Conservation (phyloP, 2,329 filamentous ascomycete species). For the Cladorrhinum sp. region DNA sequence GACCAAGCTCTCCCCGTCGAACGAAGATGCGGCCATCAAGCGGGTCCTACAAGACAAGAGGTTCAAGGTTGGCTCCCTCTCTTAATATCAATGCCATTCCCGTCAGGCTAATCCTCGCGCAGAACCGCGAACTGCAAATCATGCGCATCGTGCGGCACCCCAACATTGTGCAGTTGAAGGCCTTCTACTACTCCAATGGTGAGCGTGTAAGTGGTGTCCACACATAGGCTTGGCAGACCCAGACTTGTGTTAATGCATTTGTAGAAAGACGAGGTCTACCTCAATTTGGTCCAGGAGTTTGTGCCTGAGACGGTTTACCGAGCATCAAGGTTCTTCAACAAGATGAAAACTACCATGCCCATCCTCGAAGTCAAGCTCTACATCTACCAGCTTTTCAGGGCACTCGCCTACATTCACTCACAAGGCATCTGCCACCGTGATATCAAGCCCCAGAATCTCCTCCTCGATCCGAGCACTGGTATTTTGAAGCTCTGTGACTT, state of each 20-base stretch:
- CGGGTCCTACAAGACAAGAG: conserved; percentile 97
- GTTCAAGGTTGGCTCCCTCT: conserved; percentile 75
- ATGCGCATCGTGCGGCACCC: conserved; percentile 99
- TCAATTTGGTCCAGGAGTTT: conserved; percentile 96
- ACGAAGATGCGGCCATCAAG: conserved; percentile 98
- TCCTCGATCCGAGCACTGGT: conserved; percentile 86
- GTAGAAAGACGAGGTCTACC: conserved; percentile 96
- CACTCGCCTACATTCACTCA: conserved; percentile 97
- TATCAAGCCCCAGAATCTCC: conserved; percentile 97
- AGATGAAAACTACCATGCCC: conserved; percentile 99
- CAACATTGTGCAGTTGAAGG: conserved; percentile 98
- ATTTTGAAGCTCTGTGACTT: conserved; percentile 98
- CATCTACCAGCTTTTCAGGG: conserved; percentile 98
- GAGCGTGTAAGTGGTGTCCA: conserved; percentile 68
- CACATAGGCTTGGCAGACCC: background rate
- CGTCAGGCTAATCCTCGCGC: conserved; percentile 10
- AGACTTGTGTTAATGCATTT: conserved; percentile 4
- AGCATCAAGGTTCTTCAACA: conserved; percentile 98
- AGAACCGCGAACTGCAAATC: conserved; percentile 99
- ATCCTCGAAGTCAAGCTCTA: conserved; percentile 98
- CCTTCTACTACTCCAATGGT: conserved; percentile 99
- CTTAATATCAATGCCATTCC: background rate
- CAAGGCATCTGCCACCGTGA: conserved; percentile 98
- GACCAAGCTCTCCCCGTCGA: conserved; percentile 95
- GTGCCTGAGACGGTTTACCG: conserved; percentile 98